A percentile compares a stretch with the other conserved stretches of the same genome.
These are phyloP conservation scores for Agaricus bisporus DNA, from an alignment of 768 basidiomycete species.

Conservation along the genomic window DNA sequence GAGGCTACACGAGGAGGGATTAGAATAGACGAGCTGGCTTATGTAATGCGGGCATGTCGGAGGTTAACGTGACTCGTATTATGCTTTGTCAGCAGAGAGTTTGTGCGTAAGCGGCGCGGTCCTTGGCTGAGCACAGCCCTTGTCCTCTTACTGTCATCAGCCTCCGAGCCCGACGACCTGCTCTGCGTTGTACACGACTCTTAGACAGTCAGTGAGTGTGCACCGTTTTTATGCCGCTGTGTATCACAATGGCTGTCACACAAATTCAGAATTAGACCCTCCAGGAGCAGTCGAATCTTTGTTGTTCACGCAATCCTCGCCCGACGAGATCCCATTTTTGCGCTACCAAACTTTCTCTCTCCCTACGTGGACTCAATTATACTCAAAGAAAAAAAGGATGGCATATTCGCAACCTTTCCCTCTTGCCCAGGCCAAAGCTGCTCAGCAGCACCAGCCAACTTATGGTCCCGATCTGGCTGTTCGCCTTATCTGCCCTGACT, in stretches of 20 bases:
- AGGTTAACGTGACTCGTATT: no score
- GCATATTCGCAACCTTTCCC: slow-evolving; percentile 79
- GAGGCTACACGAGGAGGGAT: not conserved
- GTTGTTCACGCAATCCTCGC: slow-evolving; percentile 1
- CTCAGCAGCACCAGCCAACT: slow-evolving; percentile 39
- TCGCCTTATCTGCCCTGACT: slow-evolving; percentile 92
- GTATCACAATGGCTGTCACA: not conserved
- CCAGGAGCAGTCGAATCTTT: slow-evolving; percentile 5
- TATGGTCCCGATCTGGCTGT: slow-evolving; percentile 83
- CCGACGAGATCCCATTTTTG: slow-evolving; percentile 8
- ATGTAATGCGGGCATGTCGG: no score
- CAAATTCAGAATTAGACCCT: not conserved
- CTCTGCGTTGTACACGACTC: not conserved
- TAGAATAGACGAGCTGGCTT: not conserved
- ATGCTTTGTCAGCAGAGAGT: slow-evolving; percentile 4
- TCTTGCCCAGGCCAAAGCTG: slow-evolving; percentile 50
- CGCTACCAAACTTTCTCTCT: slow-evolving; percentile 1
- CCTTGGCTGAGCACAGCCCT: not conserved
- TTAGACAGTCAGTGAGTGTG: not conserved
- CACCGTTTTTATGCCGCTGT: not conserved
- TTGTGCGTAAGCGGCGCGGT: not conserved
- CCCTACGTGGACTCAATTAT: not conserved
- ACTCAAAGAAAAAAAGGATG: slow-evolving; percentile 29
- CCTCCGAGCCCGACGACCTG: not conserved
- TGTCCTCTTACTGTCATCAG: slow-evolving; percentile 3